Conservation (phyloP, 208 protist species). For the Wallacemonas collosoma region DNA sequence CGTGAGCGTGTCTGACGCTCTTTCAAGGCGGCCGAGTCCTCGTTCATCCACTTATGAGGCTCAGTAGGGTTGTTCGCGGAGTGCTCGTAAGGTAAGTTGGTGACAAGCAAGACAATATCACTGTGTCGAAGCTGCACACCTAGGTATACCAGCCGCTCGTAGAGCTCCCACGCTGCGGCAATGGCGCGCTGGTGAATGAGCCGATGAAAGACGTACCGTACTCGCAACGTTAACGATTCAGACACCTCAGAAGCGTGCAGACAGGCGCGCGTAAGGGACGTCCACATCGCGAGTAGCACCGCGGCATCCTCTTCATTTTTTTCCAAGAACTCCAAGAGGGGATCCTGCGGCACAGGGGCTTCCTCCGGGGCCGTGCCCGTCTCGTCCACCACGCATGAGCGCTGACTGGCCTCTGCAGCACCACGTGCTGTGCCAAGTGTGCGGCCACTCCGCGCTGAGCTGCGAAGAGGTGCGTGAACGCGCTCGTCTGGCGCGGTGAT, state of each 20-base stretch:
- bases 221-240: conserved; percentile 59
- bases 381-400: no score
- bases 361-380: background rate
- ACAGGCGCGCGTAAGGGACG: conserved; percentile 74
- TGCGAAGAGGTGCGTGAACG: background rate
- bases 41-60: conserved; percentile 23
- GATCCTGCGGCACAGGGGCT: conserved; percentile 27
- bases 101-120: conserved; percentile 70
- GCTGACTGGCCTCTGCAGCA: no score
- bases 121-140: conserved; percentile 71
- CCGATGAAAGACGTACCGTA: conserved; percentile 71
- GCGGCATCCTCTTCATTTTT: conserved; percentile 71
- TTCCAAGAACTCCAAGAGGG: conserved; percentile 67
- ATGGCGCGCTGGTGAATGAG: conserved; percentile 70
- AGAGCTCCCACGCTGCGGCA: conserved; percentile 60
- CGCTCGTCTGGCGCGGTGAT: conserved; percentile 12
- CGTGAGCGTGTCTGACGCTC: conserved; percentile 11
- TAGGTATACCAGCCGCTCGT: conserved; percentile 65
- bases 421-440: background rate
- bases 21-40: conserved; percentile 28
- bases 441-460: background rate
- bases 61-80: conserved; percentile 24
- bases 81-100: conserved; percentile 79
- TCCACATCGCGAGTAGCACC: conserved; percentile 82
- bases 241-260: conserved; percentile 75